Conservation (phyloP, 768 basidiomycete genomes). For the Mycena belliarum region DNA sequence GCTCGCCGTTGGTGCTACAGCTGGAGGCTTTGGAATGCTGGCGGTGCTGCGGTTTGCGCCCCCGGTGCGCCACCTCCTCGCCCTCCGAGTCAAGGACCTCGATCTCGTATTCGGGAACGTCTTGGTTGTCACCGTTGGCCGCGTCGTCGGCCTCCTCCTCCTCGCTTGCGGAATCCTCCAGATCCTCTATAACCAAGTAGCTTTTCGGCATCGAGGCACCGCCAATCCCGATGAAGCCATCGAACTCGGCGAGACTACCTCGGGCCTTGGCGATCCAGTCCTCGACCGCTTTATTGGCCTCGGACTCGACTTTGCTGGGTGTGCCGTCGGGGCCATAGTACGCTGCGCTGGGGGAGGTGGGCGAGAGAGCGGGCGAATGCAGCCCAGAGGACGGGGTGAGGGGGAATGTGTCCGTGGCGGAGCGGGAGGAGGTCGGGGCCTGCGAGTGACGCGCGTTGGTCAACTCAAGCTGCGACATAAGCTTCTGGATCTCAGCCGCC, state of each 20-base stretch:
- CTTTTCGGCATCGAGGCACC: constrained; percentile 55
- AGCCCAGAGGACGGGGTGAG: constrained; percentile 30
- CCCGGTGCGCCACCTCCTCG: constrained; percentile 32
- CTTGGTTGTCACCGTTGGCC: constrained; percentile 31
- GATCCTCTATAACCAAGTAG: constrained; percentile 50
- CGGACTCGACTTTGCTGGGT: constrained; percentile 33
- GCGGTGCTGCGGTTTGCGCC: constrained; percentile 24
- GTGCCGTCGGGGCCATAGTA: constrained; percentile 31
- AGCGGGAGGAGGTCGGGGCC: constrained; percentile 16
- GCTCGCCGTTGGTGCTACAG: constrained; percentile 31
- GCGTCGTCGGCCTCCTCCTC: constrained; percentile 39
- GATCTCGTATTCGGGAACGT: constrained; percentile 39
- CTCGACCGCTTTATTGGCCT: constrained; percentile 58
- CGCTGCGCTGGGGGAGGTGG: constrained; percentile 31
- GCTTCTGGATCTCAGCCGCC: constrained; percentile 66
- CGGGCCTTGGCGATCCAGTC: constrained; percentile 80
- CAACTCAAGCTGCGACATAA: constrained; percentile 69
- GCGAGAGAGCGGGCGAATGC: constrained; percentile 40
- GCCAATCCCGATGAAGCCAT: constrained; percentile 63
- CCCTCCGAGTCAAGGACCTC: constrained; percentile 45
- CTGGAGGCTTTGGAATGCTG: constrained; percentile 40
- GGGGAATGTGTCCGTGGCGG: constrained; percentile 24
- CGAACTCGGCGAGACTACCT: constrained; percentile 67
- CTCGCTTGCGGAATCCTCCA: constrained; percentile 41
- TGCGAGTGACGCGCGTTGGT: constrained; percentile 31